Base-by-base conservation (phyloP, 2,329 filamentous ascomycete species). In the Hirsutella rhossiliensis region DNA sequence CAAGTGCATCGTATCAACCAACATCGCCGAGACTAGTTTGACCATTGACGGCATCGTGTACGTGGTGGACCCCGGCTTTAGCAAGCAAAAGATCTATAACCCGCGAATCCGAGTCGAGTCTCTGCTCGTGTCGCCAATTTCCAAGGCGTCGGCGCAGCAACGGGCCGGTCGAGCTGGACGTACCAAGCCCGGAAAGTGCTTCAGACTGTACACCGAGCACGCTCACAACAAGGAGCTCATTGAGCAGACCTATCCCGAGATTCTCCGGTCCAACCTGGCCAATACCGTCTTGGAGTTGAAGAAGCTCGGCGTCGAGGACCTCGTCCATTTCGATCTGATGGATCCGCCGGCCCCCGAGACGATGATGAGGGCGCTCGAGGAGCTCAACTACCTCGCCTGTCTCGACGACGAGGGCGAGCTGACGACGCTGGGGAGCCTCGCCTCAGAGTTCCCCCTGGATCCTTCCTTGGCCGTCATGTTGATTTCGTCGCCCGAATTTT, bases 1-100 rank as follows among this genome's bases (percentile, higher is more conserved):
- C 49, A 98, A 98, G 65, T 82, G 82, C 59, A 94, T 98, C 54
- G 76, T 98, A 28, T 87, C 89, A 11, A 98, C 92, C 52, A 98
- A 98, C 64, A 98, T 98, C 63, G 92, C 92, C 38, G 92, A 98
- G 69, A 98, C 92, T 0, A 90, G 84, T 57, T 78, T 98, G 65
- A 98, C 92, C 40, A 98, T 98, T 48, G 92, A 98, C 59, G 92
- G 92, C 61, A 98, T 98, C 50, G 92, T 98, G 31, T 98, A 96
- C 58, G 92, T 98, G 30, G 90, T 98, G n/a, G 92, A 98, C 58
- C 90, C 92, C 2, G 92, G 92, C 31, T 98, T 98, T 71, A 95
- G 88, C 69, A 98, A 98, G 70, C 92, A 98, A 59, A 98, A 97
- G 67, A 92, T 97, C 50, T 98, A 97, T 72, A 97, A 98, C 64